These are phyloP conservation scores for Epicoccum sorghinum DNA, from an alignment of 2,329 filamentous ascomycete species.

Conservation along the genomic window DNA sequence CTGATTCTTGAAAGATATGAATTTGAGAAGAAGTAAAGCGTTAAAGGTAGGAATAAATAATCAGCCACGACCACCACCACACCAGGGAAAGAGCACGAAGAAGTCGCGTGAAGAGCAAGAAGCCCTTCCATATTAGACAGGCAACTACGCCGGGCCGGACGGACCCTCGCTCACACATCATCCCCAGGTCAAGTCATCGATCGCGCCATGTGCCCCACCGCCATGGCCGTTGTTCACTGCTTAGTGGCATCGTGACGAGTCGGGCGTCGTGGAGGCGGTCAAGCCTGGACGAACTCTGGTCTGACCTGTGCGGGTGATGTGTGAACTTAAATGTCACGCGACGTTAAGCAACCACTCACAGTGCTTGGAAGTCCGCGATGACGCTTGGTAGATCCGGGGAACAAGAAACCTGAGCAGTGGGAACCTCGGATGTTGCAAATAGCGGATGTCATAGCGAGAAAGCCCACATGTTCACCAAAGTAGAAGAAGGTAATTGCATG, in stretches of 20 bases:
- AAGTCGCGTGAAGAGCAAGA: neutral
- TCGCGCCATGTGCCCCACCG: constrained; percentile 15
- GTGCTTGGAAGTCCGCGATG: constrained; percentile 17
- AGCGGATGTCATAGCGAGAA: neutral
- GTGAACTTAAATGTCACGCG: constrained; percentile 16
- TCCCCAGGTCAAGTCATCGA: constrained; percentile 7
- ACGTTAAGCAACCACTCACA: constrained; percentile 2
- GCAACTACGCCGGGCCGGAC: constrained; percentile 12
- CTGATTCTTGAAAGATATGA: neutral
- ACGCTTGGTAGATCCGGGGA: constrained; percentile 11
- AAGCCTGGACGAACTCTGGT: constrained; percentile 7
- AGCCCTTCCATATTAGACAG: constrained; percentile 2
- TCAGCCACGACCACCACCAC: neutral
- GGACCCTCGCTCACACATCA: constrained; percentile 5
- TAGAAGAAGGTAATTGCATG: neutral
- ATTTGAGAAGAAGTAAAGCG: neutral
- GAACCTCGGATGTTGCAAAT: neutral
- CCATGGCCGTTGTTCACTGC: constrained; percentile 10
- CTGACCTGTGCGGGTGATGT: constrained; percentile 19
- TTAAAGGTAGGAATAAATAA: neutral
- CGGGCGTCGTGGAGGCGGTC: constrained; percentile 14
- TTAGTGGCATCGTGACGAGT: constrained; percentile 13
- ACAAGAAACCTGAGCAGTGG: constrained; percentile 2
- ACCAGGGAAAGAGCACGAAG: neutral
- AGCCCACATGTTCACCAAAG: neutral